Evolutionary conservation across 257 asterid species (phyloP), one percentile per base, ranked within the genome.

Genomic region (Cynanchum wilfordii): DNA sequence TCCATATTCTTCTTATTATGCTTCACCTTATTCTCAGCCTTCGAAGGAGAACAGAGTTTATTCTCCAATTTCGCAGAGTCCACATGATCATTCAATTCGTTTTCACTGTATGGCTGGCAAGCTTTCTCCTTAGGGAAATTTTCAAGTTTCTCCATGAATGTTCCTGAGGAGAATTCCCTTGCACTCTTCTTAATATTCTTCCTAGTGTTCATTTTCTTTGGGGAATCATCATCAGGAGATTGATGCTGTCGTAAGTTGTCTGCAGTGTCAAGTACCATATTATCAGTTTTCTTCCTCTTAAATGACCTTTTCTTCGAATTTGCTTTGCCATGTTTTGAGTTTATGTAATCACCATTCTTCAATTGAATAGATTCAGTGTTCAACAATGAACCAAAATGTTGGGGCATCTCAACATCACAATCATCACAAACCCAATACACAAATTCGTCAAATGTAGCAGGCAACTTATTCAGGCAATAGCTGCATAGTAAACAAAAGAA

Each of bases 351-450:
- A 22, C 71, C 33, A 55, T 50, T 54, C 51, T 47, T 75, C 64
- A 40, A 24, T 50, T 58, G 68, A 68, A 67, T 72, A 73, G 57
- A 5, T 63, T 30, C 65, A 45, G 64, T 38, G 45, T 72, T 69
- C 36, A 27, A 17, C 36, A 27, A 17, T 42, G 45, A 22, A 55
- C 75, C 52, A 25, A 69, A 68, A 36, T 56, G 33, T 45, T 47
- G 16, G 24, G 51, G 59, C 16, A 16, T 55, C 67, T 71, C 76
- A 72, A 62, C 65, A 58, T 78, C 72, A 77, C 96, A 89, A 54
- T 77, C 81, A n/a, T 86, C 96, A 79, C 97, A 91, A 66, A 71
- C 60, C 97, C 97, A 91, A 69, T 22, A 49, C 63, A 91, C 91
- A 55, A 76, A 76, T 78, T 89, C 93, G 59, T 85, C 89, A 29